Evolutionary conservation across 2,329 filamentous ascomycete genomes (phyloP).

Genomic region (Penicillium sp.): DNA sequence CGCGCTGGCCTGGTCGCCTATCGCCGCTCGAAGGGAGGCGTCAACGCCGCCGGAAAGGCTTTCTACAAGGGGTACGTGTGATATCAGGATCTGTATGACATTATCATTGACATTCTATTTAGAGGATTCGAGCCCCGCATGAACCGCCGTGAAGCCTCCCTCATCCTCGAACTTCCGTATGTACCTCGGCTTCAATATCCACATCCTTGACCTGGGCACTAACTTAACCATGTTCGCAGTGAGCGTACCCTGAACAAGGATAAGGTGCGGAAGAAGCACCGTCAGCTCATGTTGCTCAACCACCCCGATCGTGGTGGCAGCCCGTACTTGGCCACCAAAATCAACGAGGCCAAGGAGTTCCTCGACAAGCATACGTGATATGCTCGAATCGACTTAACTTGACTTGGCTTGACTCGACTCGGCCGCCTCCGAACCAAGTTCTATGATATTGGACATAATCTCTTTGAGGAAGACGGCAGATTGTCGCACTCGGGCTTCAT

Average conservation of each 20-base stretch:
- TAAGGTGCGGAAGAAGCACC: constrained; percentile 91
- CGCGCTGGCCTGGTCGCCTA: constrained; percentile 88
- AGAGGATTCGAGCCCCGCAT: constrained; percentile 91
- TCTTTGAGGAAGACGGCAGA: background rate
- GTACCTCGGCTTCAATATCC: constrained; percentile 25
- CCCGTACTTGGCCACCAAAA: constrained; percentile 93
- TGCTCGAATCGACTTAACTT: background rate
- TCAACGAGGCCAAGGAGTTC: constrained; percentile 97
- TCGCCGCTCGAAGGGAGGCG: constrained; percentile 67
- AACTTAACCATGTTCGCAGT: constrained; percentile 47
- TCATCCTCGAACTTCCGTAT: constrained; percentile 89
- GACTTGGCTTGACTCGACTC: background rate
- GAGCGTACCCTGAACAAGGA: constrained; percentile 87
- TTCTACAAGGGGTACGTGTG: constrained; percentile 78
- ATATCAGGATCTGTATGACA: constrained; percentile 34
- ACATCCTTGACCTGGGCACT: background rate
- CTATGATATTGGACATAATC: background rate
- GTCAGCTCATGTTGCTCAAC: constrained; percentile 93
- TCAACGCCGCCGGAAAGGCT: constrained; percentile 78
- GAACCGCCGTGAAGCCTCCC: constrained; percentile 83
- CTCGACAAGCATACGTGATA: constrained; percentile 67
- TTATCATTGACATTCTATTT: constrained; percentile 6
- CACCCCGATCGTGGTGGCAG: constrained; percentile 93
- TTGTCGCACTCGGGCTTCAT: constrained; percentile 4
- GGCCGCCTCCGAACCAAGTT: background rate